Evolutionary conservation across 176 grass and related monocot species (phyloP).

Genomic region (Triticum dicoccoides): DNA sequence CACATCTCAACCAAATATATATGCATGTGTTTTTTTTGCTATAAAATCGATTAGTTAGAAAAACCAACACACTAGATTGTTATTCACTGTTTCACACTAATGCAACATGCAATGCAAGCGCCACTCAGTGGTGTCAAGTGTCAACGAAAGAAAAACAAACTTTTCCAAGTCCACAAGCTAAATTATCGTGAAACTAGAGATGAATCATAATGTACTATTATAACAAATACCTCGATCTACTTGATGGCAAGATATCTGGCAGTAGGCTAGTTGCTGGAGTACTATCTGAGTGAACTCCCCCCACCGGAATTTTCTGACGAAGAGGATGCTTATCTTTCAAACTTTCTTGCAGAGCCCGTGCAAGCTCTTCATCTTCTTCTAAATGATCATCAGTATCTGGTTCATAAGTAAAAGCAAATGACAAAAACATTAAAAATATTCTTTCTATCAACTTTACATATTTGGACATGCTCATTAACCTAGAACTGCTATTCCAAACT

Average conservation of each 20-base stretch:
- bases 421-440: slow-evolving; percentile 22
- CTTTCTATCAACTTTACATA: not conserved
- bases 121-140: not conserved
- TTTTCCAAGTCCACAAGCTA: not conserved
- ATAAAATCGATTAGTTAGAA: not conserved
- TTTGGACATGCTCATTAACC: slow-evolving; percentile 11
- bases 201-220: slow-evolving; percentile 21
- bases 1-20: slow-evolving; percentile 10
- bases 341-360: slow-evolving; percentile 84
- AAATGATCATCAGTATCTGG: slow-evolving; percentile 36
- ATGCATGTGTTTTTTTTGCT: slow-evolving; percentile 1
- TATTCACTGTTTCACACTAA: not conserved
- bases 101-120: slow-evolving; percentile 9
- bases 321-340: slow-evolving; percentile 58
- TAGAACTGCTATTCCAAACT: slow-evolving; percentile 12
- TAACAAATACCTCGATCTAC: slow-evolving; percentile 53
- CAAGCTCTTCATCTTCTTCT: slow-evolving; percentile 82
- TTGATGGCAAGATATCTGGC: slow-evolving; percentile 39
- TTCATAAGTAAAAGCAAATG: slow-evolving; percentile 29
- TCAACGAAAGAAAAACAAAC: slow-evolving; percentile 1
- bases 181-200: slow-evolving; percentile 5
- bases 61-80: slow-evolving; percentile 1
- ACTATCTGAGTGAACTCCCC: slow-evolving; percentile 39
- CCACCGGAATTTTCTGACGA: slow-evolving; percentile 34
- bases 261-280: slow-evolving; percentile 35